A percentile compares a stretch with the other conserved stretches of the same genome.
These are phyloP conservation scores for Linum usitatissimum DNA, from an alignment of 345 rosid species.

Conservation along the genomic window DNA sequence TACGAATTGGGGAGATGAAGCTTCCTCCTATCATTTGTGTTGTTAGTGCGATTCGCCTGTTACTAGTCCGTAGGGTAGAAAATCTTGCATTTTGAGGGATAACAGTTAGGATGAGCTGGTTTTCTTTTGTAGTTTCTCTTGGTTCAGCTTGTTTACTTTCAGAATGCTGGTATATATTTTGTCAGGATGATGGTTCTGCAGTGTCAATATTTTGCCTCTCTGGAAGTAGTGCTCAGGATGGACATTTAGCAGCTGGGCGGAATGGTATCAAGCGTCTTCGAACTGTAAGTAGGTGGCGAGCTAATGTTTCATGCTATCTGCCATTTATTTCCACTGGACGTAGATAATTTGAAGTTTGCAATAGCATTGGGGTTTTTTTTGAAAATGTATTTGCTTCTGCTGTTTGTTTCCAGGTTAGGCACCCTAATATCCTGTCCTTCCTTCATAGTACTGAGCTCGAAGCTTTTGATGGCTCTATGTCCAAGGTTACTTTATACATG, in stretches of 20 bases:
- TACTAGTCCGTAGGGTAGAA: too few relatives aligned
- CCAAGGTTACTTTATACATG: constrained; percentile 72
- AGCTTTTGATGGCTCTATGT: constrained; percentile 51
- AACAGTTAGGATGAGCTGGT: background rate
- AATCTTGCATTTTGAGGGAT: background rate
- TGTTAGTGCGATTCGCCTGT: too few relatives aligned
- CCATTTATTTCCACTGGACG: background rate
- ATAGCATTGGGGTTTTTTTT: background rate
- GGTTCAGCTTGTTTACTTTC: too few relatives aligned
- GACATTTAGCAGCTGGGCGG: constrained; percentile 85
- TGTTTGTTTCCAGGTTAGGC: constrained; percentile 63
- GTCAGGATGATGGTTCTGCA: constrained; percentile 90
- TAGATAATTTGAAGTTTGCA: background rate
- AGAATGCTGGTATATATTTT: constrained; percentile 12
- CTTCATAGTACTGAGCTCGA: constrained; percentile 93
- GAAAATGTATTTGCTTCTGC: background rate
- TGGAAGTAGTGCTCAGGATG: constrained; percentile 76
- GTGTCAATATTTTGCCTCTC: constrained; percentile 78
- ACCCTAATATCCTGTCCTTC: constrained; percentile 88
- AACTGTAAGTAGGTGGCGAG: constrained; percentile 38
- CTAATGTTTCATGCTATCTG: background rate
- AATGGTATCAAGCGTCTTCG: constrained; percentile 99
- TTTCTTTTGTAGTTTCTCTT: background rate
- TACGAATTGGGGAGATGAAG: too few relatives aligned
- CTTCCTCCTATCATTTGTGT: too few relatives aligned